Evolutionary conservation across 2,329 filamentous ascomycete species (phyloP), one percentile per base, ranked within the genome.

Genomic region (Diaporthe sp.): DNA sequence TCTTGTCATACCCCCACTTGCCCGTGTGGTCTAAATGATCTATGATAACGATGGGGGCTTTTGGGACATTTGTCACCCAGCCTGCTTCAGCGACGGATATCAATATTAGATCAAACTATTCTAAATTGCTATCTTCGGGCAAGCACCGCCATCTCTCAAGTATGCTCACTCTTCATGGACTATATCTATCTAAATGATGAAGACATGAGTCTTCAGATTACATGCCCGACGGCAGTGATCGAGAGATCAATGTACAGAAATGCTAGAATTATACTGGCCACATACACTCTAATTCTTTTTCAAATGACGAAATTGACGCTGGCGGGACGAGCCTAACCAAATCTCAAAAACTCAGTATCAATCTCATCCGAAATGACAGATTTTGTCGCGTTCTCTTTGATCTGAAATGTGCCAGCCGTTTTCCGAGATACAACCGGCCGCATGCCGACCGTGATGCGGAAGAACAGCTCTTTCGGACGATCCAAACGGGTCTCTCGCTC

Each of bases 331-430:
- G 28, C 2, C 22, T 67, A 67, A 28, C 28, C 64, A 35, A 67
- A 67, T 40, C 64, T 52, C 8, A 67, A 19, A 12, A 54, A 67
- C n/a, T 40, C 64, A 2, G 64, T 52, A 38, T 67, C 64, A 33
- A 67, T 67, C 30, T 67, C 64, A 52, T 67, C 45, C n/a, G 64
- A 67, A 54, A 67, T 52, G 22, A 67, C 64, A 50, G 64, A 67
- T 28, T 67, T 67, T 13, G 64, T 67, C n/a, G 64, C 64, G 13
- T 52, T 52, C 45, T 67, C 64, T n/a, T 67, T 67, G 45, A 67
- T 67, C 19, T 67, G 47, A 15, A 67, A 52, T 9, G 47, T 38
- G 7, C 33, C 64, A 8, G 15, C 30, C 4, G 19, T 33, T 22
- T 67, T 67, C 4, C 45, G 64, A 38, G 64, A 52, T 4, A 67